Conservation (phyloP, 257 asterid species). For the Ballota nigra region DNA sequence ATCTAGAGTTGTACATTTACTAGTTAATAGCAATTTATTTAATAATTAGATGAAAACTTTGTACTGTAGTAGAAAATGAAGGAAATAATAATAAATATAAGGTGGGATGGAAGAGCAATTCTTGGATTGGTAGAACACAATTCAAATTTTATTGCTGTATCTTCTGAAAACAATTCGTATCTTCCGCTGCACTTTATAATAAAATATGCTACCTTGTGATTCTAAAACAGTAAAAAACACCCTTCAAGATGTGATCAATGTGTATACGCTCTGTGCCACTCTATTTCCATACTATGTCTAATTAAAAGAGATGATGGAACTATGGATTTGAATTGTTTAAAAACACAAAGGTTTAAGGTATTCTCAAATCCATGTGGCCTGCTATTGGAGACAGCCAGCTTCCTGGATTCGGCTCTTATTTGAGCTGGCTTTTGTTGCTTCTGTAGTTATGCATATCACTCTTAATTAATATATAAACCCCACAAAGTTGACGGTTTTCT, state of each 20-base stretch:
- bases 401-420: not conserved
- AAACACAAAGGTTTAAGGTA: not conserved
- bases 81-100: not conserved
- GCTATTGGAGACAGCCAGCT: slow-evolving; percentile 2
- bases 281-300: not conserved
- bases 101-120: not conserved
- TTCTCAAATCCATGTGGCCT: not conserved
- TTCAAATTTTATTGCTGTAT: not conserved
- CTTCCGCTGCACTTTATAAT: not conserved
- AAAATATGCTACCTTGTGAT: not conserved
- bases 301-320: not conserved
- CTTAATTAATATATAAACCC: not conserved
- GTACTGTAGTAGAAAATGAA: not conserved
- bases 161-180: not conserved
- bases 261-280: not conserved
- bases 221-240: not conserved
- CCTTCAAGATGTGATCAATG: not conserved
- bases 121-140: not conserved
- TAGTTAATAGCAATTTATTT: not conserved
- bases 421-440: slow-evolving; percentile 1
- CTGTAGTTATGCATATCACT: too few species aligned
- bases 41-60: not conserved
- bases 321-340: not conserved
- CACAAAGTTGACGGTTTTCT: not conserved
- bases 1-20: not conserved